Percentiles rank a stretch among this genome's conserved stretches.
Conservation (phyloP, 495 filamentous ascomycete genomes). For the Aspergillus avenaceus region DNA sequence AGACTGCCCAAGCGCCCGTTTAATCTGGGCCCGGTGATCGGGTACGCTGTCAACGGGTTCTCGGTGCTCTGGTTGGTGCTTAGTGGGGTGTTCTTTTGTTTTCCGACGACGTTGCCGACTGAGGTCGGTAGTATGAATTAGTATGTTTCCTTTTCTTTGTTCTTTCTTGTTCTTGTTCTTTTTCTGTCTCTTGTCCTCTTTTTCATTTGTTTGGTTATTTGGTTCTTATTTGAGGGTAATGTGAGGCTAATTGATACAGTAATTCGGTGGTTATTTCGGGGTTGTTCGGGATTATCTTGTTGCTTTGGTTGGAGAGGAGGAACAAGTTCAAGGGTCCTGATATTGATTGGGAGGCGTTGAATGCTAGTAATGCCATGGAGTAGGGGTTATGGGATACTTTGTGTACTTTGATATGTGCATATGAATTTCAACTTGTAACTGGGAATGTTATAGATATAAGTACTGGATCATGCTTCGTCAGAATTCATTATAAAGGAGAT, state of each 20-base stretch:
- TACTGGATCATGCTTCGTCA: too few species aligned
- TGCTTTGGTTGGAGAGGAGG: slow-evolving; percentile 17
- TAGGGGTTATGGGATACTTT: background rate
- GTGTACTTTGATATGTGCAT: background rate
- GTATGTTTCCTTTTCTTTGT: background rate
- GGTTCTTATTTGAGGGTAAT: background rate
- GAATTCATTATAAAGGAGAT: too few species aligned
- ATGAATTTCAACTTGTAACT: too few species aligned
- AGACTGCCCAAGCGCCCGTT: slow-evolving; percentile 24
- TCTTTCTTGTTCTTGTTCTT: background rate
- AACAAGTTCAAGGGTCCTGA: slow-evolving; percentile 23
- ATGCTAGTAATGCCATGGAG: background rate
- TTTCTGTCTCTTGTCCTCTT: too few species aligned
- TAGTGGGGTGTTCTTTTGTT: slow-evolving; percentile 24
- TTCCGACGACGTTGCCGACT: slow-evolving; percentile 25
- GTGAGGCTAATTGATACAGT: background rate
- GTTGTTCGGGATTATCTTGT: slow-evolving; percentile 18
- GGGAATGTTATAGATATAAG: too few species aligned
- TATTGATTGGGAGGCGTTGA: slow-evolving; percentile 23
- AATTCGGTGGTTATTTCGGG: slow-evolving; percentile 21
- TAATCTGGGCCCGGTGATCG: slow-evolving; percentile 17
- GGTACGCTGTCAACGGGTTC: slow-evolving; percentile 24
- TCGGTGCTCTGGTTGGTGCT: slow-evolving; percentile 23
- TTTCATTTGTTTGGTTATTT: too few species aligned
- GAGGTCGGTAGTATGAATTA: slow-evolving; percentile 30